Conservation (phyloP, 2,329 filamentous ascomycete genomes). For the Tolypocladium endophyticum region DNA sequence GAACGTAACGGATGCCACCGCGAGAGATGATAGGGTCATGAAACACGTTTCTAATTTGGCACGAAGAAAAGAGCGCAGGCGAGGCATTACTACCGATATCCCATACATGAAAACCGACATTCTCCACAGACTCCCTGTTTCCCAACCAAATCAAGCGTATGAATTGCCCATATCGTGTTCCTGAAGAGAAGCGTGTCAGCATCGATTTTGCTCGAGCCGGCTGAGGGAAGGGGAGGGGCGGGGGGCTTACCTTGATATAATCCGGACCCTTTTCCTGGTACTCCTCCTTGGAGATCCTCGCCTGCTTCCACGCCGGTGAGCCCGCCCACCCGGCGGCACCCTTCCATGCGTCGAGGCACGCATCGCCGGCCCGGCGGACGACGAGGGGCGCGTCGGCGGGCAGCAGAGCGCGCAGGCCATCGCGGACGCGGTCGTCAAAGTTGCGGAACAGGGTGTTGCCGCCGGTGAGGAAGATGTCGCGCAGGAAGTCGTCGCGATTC, state of each 20-base stretch:
- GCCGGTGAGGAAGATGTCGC: constrained; percentile 89
- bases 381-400: constrained; percentile 57
- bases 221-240: constrained; percentile 1
- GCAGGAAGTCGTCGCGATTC: constrained; percentile 59
- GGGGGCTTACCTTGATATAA: constrained; percentile 66
- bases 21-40: background rate
- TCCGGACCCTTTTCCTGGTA: constrained; percentile 87
- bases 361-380: constrained; percentile 64
- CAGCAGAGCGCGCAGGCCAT: constrained; percentile 62
- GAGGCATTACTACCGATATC: background rate
- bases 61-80: background rate
- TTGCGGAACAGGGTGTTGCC: constrained; percentile 79
- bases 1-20: background rate
- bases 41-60: background rate
- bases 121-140: background rate
- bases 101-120: background rate
- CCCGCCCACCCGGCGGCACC: constrained; percentile 82
- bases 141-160: constrained; percentile 27
- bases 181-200: constrained; percentile 20
- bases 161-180: constrained; percentile 59
- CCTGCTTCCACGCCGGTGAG: constrained; percentile 45
- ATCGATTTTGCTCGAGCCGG: background rate
- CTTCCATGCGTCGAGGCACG: constrained; percentile 82
- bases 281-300: constrained; percentile 68
- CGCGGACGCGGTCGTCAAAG: constrained; percentile 72